Conservation (phyloP, 208 protist genomes). For the Crithidia acanthocephali region DNA sequence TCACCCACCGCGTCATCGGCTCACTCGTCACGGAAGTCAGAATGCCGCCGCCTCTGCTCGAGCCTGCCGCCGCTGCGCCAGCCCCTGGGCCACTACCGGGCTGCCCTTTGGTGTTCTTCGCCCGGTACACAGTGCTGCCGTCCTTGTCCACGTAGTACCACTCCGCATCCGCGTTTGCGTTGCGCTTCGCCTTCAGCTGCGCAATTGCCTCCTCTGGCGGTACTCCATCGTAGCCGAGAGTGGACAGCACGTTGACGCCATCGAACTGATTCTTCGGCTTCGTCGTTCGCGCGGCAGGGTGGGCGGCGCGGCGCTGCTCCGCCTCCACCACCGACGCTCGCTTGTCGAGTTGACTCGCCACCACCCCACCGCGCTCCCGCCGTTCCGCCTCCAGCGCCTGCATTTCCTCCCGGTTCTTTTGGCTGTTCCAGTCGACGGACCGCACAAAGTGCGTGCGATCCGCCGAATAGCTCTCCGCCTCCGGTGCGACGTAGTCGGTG, state of each 20-base stretch:
- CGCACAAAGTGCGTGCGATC: constrained; percentile 75
- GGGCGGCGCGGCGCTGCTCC: constrained; percentile 20
- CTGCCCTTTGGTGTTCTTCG: constrained; percentile 36
- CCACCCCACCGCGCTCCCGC: constrained; percentile 3
- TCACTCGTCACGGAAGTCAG: constrained; percentile 39
- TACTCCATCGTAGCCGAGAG: constrained; percentile 59
- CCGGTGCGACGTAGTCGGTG: constrained; percentile 62
- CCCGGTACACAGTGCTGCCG: constrained; percentile 82
- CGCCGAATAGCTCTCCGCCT: constrained; percentile 47
- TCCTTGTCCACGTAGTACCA: constrained; percentile 76
- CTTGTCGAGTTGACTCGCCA: constrained; percentile 20
- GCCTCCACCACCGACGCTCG: constrained; percentile 28
- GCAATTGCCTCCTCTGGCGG: constrained; percentile 58
- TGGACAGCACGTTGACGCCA: constrained; percentile 58
- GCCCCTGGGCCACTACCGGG: background rate
- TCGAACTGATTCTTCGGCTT: constrained; percentile 92
- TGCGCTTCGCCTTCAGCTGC: constrained; percentile 57
- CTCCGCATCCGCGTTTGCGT: constrained; percentile 42
- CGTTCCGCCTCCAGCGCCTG: constrained; percentile 37
- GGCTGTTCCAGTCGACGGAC: constrained; percentile 70
- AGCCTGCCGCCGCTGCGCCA: constrained; percentile 3
- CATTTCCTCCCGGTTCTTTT: constrained; percentile 46
- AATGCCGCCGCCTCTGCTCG: constrained; percentile 32
- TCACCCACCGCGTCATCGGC: constrained; percentile 67
- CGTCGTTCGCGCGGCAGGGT: constrained; percentile 40